phyloP scores from a whole-genome alignment of 2,329 filamentous ascomycete genomes.

The Massarina eburnea region DNA sequence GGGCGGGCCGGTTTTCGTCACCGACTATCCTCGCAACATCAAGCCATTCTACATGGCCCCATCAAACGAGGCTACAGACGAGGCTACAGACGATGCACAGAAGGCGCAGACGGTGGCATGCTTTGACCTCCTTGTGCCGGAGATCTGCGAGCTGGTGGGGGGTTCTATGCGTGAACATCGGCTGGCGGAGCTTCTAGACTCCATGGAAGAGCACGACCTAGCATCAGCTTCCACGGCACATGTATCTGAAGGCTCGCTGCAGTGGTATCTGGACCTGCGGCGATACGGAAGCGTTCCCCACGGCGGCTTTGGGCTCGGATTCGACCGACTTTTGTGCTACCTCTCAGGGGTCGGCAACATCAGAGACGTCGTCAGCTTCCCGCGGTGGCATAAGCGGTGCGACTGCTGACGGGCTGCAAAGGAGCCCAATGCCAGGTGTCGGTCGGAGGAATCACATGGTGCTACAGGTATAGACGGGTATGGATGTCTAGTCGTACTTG shows the following conservation, averaged over 20 bases:
- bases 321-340: slow-evolving; percentile 84
- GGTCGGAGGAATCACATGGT: background rate
- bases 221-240: slow-evolving; percentile 17
- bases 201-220: slow-evolving; percentile 71
- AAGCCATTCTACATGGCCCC: slow-evolving; percentile 92
- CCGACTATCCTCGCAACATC: slow-evolving; percentile 82
- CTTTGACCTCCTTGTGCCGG: slow-evolving; percentile 86
- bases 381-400: slow-evolving; percentile 66
- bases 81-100: slow-evolving; percentile 9
- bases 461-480: background rate
- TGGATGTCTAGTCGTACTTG: background rate
- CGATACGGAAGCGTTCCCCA: slow-evolving; percentile 91
- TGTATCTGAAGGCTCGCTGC: slow-evolving; percentile 49
- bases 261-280: slow-evolving; percentile 87
- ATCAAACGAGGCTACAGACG: slow-evolving; percentile 17
- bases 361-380: slow-evolving; percentile 83
- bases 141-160: slow-evolving; percentile 82
- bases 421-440: background rate
- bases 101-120: slow-evolving; percentile 69
- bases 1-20: slow-evolving; percentile 79
- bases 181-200: slow-evolving; percentile 64
- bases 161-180: slow-evolving; percentile 89
- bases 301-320: slow-evolving; percentile 87
- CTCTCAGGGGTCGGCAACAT: slow-evolving; percentile 79
- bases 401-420: slow-evolving; percentile 44